Conservation (phyloP, 2,329 filamentous ascomycete genomes). For the Cylindrodendrum hubeiense region DNA sequence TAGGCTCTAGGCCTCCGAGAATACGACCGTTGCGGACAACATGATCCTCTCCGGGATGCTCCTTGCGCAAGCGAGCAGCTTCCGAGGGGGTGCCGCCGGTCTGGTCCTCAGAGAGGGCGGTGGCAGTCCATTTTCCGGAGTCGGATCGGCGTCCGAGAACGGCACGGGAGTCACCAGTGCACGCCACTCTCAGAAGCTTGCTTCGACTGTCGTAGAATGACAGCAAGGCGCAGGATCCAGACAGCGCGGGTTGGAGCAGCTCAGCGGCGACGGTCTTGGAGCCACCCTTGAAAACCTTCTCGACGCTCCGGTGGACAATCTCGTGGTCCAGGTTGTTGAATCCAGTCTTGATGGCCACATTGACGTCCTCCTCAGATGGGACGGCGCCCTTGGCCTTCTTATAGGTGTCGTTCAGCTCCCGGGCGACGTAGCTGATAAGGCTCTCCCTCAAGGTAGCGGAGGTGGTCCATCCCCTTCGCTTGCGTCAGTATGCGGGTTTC, state of each 20-base stretch:
- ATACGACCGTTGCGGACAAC: constrained; percentile 92
- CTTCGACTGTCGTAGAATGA: constrained; percentile 95
- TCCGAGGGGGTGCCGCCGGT: constrained; percentile 92
- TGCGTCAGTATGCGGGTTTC: constrained; percentile 26
- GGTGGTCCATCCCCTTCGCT: constrained; percentile 90
- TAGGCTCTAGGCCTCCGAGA: constrained; percentile 91
- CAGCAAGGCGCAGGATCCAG: constrained; percentile 95
- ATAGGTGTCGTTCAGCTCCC: constrained; percentile 93
- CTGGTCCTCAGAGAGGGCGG: constrained; percentile 90
- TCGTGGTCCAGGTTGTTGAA: constrained; percentile 92
- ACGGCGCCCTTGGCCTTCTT: constrained; percentile 73
- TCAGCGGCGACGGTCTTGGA: constrained; percentile 94
- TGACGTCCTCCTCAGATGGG: constrained; percentile 84
- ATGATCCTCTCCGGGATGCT: constrained; percentile 90
- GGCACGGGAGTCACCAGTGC: constrained; percentile 95
- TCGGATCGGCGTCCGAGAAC: constrained; percentile 84
- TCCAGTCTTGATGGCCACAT: constrained; percentile 91
- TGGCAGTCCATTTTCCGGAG: constrained; percentile 93
- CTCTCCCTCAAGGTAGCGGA: constrained; percentile 95
- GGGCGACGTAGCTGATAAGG: constrained; percentile 91
- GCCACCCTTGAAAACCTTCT: constrained; percentile 89
- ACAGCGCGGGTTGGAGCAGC: constrained; percentile 90
- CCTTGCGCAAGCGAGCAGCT: constrained; percentile 82
- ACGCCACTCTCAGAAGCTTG: constrained; percentile 91
- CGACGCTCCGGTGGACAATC: constrained; percentile 92